A percentile compares a stretch with the other conserved stretches of the same genome.
Evolutionary conservation across 805 yeast genomes (phyloP).

Genomic region (Candida cerambycidarum): DNA sequence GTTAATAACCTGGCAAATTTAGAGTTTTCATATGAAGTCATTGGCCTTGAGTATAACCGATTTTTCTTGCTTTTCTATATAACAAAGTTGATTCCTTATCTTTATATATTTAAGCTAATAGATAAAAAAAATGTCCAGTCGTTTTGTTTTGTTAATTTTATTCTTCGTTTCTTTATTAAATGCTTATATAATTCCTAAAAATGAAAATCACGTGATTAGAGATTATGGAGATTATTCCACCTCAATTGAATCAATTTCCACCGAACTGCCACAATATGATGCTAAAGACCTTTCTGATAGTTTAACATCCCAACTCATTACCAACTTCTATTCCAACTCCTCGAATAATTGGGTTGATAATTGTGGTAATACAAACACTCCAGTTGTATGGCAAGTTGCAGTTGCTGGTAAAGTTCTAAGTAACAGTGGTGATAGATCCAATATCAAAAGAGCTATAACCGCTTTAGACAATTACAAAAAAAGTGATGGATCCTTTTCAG

Average conservation of each 20-base stretch:
- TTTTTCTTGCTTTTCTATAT: too few species aligned
- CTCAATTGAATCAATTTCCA: slow-evolving; percentile 14
- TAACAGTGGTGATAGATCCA: slow-evolving; percentile 8
- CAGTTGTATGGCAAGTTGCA: slow-evolving; percentile 26
- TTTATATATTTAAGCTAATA: too few species aligned
- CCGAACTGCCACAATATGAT: slow-evolving; percentile 16
- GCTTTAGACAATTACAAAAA: slow-evolving; percentile 17
- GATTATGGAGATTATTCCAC: slow-evolving; percentile 10
- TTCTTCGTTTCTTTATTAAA: too few species aligned
- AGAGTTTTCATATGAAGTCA: too few species aligned
- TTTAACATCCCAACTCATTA: slow-evolving; percentile 6
- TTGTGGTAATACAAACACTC: slow-evolving; percentile 14
- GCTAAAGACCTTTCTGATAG: slow-evolving; percentile 11
- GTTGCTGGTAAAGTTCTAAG: slow-evolving; percentile 24
- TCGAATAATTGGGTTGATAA: slow-evolving; percentile 16
- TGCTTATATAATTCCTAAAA: background rate
- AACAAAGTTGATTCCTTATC: too few species aligned
- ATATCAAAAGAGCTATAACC: slow-evolving; percentile 10
- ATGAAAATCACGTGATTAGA: too few species aligned
- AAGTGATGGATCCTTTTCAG: slow-evolving; percentile 22
- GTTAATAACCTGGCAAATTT: too few species aligned
- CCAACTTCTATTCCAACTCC: slow-evolving; percentile 12
- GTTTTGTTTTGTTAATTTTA: too few species aligned
- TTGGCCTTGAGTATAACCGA: too few species aligned
- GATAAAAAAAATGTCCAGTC: too few species aligned